Conservation (phyloP, 2,329 filamentous ascomycete species). For the Colletotrichum theobromicola region DNA sequence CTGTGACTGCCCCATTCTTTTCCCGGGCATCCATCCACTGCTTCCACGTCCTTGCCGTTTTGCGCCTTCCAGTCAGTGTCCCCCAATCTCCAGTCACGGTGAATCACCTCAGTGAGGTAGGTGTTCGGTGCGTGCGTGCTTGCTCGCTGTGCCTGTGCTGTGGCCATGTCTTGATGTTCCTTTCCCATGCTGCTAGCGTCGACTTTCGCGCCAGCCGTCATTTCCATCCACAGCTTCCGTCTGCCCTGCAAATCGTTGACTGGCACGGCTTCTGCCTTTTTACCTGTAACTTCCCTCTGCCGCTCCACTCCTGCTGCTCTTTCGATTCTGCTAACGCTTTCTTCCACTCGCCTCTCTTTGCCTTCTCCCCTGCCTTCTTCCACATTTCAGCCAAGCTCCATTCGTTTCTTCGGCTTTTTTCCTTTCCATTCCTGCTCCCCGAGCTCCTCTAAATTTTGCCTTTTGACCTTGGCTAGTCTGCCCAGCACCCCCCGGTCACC, state of each 20-base stretch:
- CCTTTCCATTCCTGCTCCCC: neutral
- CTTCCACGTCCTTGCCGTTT: neutral
- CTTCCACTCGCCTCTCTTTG: neutral
- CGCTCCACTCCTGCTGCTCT: neutral
- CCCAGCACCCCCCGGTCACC: slow-evolving; percentile 6
- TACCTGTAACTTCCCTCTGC: slow-evolving; percentile 14
- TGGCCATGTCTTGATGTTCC: neutral
- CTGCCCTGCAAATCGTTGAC: neutral
- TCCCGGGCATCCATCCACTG: neutral
- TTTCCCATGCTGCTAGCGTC: neutral
- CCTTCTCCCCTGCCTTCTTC: neutral
- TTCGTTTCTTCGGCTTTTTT: neutral
- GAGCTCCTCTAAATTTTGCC: neutral
- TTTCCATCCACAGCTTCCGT: neutral
- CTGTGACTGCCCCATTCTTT: neutral
- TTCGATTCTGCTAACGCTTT: neutral
- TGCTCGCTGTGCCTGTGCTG: neutral
- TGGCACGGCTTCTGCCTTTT: neutral
- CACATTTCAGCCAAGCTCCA: neutral
- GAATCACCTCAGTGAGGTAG: neutral
- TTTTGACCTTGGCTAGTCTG: neutral
- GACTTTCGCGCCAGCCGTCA: neutral
- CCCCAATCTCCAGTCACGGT: neutral
- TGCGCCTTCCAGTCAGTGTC: neutral
- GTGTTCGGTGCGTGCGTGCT: too few species aligned